phyloP scores from a whole-genome alignment of 2,329 filamentous ascomycete species.

The Fusarium brachygibbosum region DNA sequence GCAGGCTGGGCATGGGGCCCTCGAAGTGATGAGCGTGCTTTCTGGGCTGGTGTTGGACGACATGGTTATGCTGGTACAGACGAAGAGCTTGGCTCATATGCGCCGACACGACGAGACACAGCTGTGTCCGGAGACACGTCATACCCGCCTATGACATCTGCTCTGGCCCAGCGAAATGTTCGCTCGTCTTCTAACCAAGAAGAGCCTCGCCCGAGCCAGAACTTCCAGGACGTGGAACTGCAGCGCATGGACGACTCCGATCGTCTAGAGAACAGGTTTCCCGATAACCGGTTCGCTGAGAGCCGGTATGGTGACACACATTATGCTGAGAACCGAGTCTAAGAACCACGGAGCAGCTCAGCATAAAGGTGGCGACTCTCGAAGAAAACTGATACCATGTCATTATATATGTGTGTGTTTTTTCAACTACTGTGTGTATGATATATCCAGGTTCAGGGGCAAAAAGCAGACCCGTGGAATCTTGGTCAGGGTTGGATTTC shows the following conservation, averaged over 20 bases:
- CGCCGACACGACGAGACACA: constrained; percentile 29
- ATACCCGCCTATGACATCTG: constrained; percentile 46
- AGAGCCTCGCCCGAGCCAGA: constrained; percentile 34
- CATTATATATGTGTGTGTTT: constrained; percentile 23
- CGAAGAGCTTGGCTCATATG: constrained; percentile 40
- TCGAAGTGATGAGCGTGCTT: constrained; percentile 78
- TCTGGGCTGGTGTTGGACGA: constrained; percentile 79
- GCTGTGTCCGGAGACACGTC: constrained; percentile 49
- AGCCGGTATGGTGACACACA: constrained; percentile 21
- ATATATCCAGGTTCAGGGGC: constrained; percentile 8
- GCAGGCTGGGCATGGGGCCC: constrained; percentile 93
- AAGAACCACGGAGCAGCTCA: constrained; percentile 1
- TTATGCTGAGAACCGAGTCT: constrained; percentile 21
- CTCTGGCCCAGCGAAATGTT: constrained; percentile 41
- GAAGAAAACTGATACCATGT: constrained; percentile 1
- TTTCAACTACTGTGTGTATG: constrained; percentile 14
- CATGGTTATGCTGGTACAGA: constrained; percentile 66
- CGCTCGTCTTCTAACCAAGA: constrained; percentile 21
- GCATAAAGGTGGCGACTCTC: not conserved
- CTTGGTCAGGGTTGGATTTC: constrained; percentile 8
- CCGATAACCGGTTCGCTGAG: constrained; percentile 21
- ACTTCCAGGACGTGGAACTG: constrained; percentile 54
- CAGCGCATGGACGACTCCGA: constrained; percentile 39
- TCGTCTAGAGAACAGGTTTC: constrained; percentile 32
- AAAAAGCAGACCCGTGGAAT: not conserved